Base-by-base conservation (phyloP, 495 filamentous ascomycete genomes). In the Xanthoparmelia taractica region DNA sequence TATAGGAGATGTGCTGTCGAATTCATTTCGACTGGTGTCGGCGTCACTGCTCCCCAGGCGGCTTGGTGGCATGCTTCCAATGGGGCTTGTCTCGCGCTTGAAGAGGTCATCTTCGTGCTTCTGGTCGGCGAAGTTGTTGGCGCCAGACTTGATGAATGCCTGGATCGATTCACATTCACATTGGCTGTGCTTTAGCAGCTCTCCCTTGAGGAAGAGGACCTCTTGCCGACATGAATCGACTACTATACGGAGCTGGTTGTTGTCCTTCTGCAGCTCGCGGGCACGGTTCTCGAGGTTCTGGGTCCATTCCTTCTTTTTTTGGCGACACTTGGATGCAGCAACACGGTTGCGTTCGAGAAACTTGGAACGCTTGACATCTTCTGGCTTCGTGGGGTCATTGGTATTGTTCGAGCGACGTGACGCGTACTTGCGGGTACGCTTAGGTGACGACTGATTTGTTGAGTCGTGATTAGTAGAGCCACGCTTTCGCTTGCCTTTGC, bases 291-390 rank as follows among this genome's bases (percentile, higher is more conserved):
- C 84, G 5, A 90, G 75, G 33, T 82, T 79, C 47, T 82, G 75
- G 10, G 85, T 85, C 72, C 84, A 86, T 66, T 86, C 82, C 71
- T 93, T 95, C 74, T 94, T 93, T 79, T 92, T 93, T 71, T 87
- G 84, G 4, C 91, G 84, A 70, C 91, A 95, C 68, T 95, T 96
- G 73, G 84, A 90, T 0, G 91, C 91, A 8, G 91, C 91, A 7
- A 92, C 71, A 7, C 91, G 84, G 69, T 96, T 96, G 31, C 89
- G 84, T 69, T 94, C 88, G 34, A 94, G 79, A 70, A 90, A 85
- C 63, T 77, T 71, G 34, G 61, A 65, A 10, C 69, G 69, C 36
- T 65, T 63, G 13, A 59, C 59, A 10, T 71, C 67, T 37, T 68
- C 69, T 15, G 59, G 61, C 23, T 65, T 63, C 10, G 41, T 65